Conservation (phyloP, 805 yeast species). For the Zygotorulaspora sp. region DNA sequence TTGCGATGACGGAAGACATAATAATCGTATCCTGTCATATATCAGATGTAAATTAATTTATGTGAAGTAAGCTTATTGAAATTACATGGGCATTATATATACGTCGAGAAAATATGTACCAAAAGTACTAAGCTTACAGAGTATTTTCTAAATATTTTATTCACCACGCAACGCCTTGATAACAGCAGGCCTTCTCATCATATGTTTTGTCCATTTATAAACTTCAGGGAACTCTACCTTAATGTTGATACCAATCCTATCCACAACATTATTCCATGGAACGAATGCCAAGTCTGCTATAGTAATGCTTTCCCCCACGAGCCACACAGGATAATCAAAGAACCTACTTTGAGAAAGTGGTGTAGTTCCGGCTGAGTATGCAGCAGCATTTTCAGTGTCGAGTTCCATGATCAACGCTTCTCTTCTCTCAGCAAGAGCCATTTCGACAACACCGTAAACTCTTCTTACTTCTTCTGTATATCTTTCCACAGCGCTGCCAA, state of each 20-base stretch:
- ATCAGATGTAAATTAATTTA: too few relatives aligned
- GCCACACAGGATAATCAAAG: conserved; percentile 92
- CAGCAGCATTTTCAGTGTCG: conserved; percentile 81
- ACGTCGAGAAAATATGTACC: background rate
- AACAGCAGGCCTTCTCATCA: conserved; percentile 95
- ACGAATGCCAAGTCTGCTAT: conserved; percentile 90
- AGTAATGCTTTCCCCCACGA: conserved; percentile 78
- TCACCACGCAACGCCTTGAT: conserved; percentile 79
- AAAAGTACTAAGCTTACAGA: background rate
- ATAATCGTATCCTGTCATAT: too few relatives aligned
- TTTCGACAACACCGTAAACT: conserved; percentile 89
- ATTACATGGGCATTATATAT: too few relatives aligned
- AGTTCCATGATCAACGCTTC: conserved; percentile 86
- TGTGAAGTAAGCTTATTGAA: too few relatives aligned
- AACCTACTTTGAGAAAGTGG: conserved; percentile 80
- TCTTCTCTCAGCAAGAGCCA: conserved; percentile 89
- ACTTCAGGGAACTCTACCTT: conserved; percentile 91
- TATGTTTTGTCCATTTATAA: conserved; percentile 89
- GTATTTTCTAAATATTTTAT: conserved; percentile 17
- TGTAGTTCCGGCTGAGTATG: conserved; percentile 82
- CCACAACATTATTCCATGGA: conserved; percentile 96
- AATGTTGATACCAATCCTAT: conserved; percentile 83
- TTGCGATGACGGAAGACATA: too few relatives aligned
- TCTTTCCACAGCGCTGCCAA: conserved; percentile 84
- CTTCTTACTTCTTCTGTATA: conserved; percentile 89